Conservation (phyloP, 2,329 filamentous ascomycete species). For the Fusarium sp. region DNA sequence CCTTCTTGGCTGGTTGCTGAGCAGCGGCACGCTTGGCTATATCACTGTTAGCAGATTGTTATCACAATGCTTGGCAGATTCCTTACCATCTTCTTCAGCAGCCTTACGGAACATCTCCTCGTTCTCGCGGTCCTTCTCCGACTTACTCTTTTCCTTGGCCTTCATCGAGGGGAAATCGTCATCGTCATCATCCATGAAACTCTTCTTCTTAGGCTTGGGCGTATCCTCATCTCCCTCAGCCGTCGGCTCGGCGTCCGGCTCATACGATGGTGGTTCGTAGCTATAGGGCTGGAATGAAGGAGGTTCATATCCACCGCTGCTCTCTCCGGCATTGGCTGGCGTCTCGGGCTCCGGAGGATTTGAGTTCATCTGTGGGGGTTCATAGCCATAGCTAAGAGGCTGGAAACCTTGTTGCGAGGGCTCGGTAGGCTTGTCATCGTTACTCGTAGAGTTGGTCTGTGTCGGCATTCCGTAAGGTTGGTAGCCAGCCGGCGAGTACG, state of each 20-base stretch:
- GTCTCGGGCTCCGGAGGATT: conserved; percentile 29
- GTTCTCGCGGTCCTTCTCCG: conserved; percentile 80
- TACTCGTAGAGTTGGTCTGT: conserved; percentile 20
- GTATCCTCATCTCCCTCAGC: conserved; percentile 58
- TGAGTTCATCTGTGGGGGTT: conserved; percentile 56
- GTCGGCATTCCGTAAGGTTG: conserved; percentile 46
- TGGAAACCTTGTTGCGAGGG: conserved; percentile 54
- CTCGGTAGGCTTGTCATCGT: conserved; percentile 24
- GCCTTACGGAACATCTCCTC: conserved; percentile 88
- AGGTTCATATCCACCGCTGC: conserved; percentile 66
- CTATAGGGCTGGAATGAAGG: conserved; percentile 70
- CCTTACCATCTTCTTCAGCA: conserved; percentile 79
- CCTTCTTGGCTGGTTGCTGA: conserved; percentile 65
- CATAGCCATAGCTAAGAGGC: conserved; percentile 63
- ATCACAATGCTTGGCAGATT: not conserved
- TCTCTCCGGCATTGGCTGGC: conserved; percentile 41
- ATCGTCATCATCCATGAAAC: conserved; percentile 85
- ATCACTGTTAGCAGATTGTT: conserved; percentile 21
- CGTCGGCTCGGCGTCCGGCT: conserved; percentile 60
- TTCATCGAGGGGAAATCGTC: conserved; percentile 70
- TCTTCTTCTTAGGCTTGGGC: conserved; percentile 77
- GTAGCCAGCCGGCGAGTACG: conserved; percentile 34
- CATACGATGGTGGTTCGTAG: conserved; percentile 69
- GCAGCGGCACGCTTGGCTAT: conserved; percentile 71
- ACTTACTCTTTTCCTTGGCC: conserved; percentile 69